A percentile compares a stretch with the other conserved stretches of the same genome.
Conservation (phyloP, 805 yeast species). For the Teunomyces pallodes region DNA sequence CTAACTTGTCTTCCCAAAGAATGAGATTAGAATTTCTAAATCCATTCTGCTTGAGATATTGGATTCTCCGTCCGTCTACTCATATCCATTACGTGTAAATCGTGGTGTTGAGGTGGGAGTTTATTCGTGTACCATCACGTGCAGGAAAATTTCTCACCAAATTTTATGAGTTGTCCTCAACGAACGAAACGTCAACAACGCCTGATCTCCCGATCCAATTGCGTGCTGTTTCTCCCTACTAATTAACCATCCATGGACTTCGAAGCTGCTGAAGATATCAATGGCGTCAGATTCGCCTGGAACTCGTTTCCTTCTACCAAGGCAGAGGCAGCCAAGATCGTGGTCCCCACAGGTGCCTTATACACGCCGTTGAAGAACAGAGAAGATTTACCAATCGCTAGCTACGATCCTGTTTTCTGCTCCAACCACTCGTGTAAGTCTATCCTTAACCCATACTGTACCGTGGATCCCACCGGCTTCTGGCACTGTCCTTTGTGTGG, state of each 20-base stretch:
- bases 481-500: slow-evolving; percentile 89
- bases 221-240: slow-evolving; percentile 1
- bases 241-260: slow-evolving; percentile 30
- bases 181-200: slow-evolving; percentile 6
- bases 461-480: slow-evolving; percentile 70
- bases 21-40: too few relatives aligned
- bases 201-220: slow-evolving; percentile 1
- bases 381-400: slow-evolving; percentile 72
- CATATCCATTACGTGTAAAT: too few relatives aligned
- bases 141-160: slow-evolving; percentile 3
- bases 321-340: slow-evolving; percentile 84
- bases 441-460: slow-evolving; percentile 83
- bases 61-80: too few relatives aligned
- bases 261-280: slow-evolving; percentile 44
- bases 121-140: slow-evolving; percentile 4
- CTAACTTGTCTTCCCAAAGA: too few relatives aligned
- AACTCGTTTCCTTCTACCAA: slow-evolving; percentile 83
- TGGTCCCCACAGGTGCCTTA: slow-evolving; percentile 90
- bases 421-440: slow-evolving; percentile 75
- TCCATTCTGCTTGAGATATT: too few relatives aligned
- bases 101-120: neutral
- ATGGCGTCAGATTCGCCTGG: slow-evolving; percentile 50
- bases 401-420: slow-evolving; percentile 84
- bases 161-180: slow-evolving; percentile 10
- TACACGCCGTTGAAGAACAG: slow-evolving; percentile 90